phyloP scores from a whole-genome alignment of 164 flowering plant species.

The Paratinospora sagittata region DNA sequence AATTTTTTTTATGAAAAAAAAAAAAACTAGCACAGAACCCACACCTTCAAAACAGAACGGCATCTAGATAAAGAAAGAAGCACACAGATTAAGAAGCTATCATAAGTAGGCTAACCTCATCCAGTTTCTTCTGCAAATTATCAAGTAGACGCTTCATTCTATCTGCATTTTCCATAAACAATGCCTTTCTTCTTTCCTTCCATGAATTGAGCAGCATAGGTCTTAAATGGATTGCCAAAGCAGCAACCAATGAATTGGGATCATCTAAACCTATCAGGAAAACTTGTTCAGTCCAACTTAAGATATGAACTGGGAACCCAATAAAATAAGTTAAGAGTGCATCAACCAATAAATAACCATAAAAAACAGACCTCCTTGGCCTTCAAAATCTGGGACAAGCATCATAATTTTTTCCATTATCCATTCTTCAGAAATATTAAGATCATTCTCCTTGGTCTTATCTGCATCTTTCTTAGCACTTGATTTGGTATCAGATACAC shows the following conservation, averaged over 20 bases:
- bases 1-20: no score
- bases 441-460: slow-evolving; percentile 39
- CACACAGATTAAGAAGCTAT: background rate
- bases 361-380: slow-evolving; percentile 46
- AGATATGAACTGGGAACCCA: slow-evolving; percentile 6
- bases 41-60: no score
- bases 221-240: slow-evolving; percentile 63
- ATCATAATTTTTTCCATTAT: slow-evolving; percentile 47
- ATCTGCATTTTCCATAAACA: slow-evolving; percentile 75
- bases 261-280: slow-evolving; percentile 53
- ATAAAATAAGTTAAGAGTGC: background rate
- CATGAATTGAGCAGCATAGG: slow-evolving; percentile 68
- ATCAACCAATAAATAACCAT: slow-evolving; percentile 2
- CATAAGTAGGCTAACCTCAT: slow-evolving; percentile 52
- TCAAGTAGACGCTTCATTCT: slow-evolving; percentile 58
- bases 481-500: slow-evolving; percentile 47
- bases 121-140: slow-evolving; percentile 70
- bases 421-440: slow-evolving; percentile 63
- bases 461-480: slow-evolving; percentile 42
- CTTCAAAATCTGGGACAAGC: slow-evolving; percentile 75
- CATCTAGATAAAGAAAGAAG: background rate
- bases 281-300: slow-evolving; percentile 3
- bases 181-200: slow-evolving; percentile 68
- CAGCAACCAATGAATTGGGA: slow-evolving; percentile 41
- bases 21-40: no score